A percentile compares a stretch with the other conserved stretches of the same genome.
Conservation (phyloP, 164 flowering plant genomes). For the Akebia trifoliata region DNA sequence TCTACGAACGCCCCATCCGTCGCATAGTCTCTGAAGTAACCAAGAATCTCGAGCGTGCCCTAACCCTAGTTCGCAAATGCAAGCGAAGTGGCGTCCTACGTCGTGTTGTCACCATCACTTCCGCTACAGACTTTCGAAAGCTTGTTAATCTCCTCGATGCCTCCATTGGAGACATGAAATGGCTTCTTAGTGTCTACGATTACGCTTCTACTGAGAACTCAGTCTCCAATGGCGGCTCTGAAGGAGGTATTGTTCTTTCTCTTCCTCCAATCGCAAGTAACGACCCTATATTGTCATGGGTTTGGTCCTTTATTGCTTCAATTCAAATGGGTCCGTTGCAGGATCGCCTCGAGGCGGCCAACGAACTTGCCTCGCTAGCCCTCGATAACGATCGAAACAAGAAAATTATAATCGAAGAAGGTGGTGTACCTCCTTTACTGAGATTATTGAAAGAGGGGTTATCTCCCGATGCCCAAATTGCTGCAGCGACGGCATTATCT, state of each 20-base stretch:
- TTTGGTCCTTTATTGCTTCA: conserved; percentile 72
- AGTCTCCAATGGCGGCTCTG: neutral
- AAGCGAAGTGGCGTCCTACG: conserved; percentile 44
- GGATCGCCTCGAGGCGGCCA: conserved; percentile 66
- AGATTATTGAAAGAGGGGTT: conserved; percentile 50
- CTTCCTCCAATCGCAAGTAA: conserved; percentile 76
- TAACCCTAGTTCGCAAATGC: conserved; percentile 57
- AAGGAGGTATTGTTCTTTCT: conserved; percentile 26
- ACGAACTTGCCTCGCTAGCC: conserved; percentile 51
- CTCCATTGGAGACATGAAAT: conserved; percentile 58
- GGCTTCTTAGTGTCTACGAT: conserved; percentile 57
- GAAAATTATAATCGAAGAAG: conserved; percentile 74
- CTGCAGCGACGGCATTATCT: conserved; percentile 50
- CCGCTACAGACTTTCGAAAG: conserved; percentile 62
- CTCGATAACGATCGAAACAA: conserved; percentile 53
- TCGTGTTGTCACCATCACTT: conserved; percentile 50
- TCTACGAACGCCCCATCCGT: conserved; percentile 74
- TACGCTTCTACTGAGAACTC: neutral
- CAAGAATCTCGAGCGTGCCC: conserved; percentile 54
- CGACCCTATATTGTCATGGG: conserved; percentile 78
- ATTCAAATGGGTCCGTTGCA: conserved; percentile 41
- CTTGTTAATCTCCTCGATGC: conserved; percentile 42
- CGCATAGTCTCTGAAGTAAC: conserved; percentile 47
- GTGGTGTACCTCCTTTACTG: conserved; percentile 58
- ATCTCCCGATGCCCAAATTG: conserved; percentile 56